Base-by-base conservation (phyloP, 2,329 filamentous ascomycete species). In the Colletotrichum neosansevieriae region DNA sequence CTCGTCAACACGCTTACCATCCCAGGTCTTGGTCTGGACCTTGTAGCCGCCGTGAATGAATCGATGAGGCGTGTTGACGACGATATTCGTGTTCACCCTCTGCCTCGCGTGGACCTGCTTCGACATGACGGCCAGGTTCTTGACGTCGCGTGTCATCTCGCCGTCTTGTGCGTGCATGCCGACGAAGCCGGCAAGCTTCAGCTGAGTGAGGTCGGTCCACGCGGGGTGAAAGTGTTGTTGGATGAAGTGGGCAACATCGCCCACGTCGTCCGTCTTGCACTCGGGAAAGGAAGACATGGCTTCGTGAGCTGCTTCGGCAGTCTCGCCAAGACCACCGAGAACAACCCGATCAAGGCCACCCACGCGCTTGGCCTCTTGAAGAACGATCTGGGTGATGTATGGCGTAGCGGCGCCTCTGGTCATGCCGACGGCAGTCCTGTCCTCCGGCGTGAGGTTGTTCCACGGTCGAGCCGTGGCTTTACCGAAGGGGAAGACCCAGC, bases 351-450 rank as follows among this genome's bases (percentile, higher is more conserved):
- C 58, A 17, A 60, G 32, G 13, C 58, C 32, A 7, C 58, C 44
- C 11, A 19, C 34, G 15, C 13, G 45, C 15, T 38, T 34, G 6
- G 58, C 58, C 45, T 60, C 58, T 12, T 51, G 58, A 6, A 60
- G 24, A 10, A 50, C 17, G 45, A 60, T 19, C 21, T 60, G 58
- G 3, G 58, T 60, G 45, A 60, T 51, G 58, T 60, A 60, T 3
- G 58, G 58, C 12, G 42, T 32, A 7, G 34, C 7, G 17, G 34
- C 7, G 17, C 58, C 34, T 21, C 38, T 24, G n/a, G 45, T 60
- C 58, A 60, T 60, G 58, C 58, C 58, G 34, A 60, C 58, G 11
- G 58, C 45, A 9, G 44, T 19, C 21, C 58, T 44, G 45, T 60
- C 58, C 13, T 24, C 58, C 3, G 44, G 34, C 17, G 58, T 38